Base-by-base conservation (phyloP, 495 filamentous ascomycete species). In the Massariosphaeria phaeospora region DNA sequence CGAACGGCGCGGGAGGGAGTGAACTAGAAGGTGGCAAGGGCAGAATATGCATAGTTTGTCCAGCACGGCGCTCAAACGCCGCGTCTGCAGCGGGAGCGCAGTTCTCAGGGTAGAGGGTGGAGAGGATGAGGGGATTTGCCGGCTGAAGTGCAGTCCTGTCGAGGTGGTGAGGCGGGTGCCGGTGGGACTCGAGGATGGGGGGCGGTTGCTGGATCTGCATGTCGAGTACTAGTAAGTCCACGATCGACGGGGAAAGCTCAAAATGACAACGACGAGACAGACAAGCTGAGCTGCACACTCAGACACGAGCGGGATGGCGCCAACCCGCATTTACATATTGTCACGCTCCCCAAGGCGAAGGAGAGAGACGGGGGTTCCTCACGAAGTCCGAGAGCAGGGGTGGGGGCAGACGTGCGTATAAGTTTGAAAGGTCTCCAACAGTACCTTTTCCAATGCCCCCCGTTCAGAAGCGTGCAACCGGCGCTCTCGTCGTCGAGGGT, bases 41-140 rank as follows among this genome's bases (percentile, higher is more conserved):
- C 54, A 55, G 58, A 49, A 61, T 61, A 53, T 65, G 52, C 62
- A 65, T 65, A 57, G 62, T 50, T 57, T 44, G 39, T 51, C 48
- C 55, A 51, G 50, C 50, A 55, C 42, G 39, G 36, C 46, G 61
- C 55, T 56, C 61, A 38, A 49, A 56, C 45, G 55, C 55, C 43
- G 61, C 55, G 44, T 39, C 49, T 47, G 55, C 61, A 59, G 61
- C 61, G 30, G 61, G 61, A 63, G 61, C 55, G 50, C 45, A 59
- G 49, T 44, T 45, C 50, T 55, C 40, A 23, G 55, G 2, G 52
- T 55, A 41, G 55, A 34, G 40, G 48, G 55, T 47, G 49, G 55
- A 40, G 41, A 55, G 40, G 20, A 55, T 50, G 50, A 51, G 44
- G 9, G 45, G 41, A 25, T 52, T 48, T 31, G 60, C 49, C 30